Evolutionary conservation across 352 stramenopile genomes (phyloP).

Genomic region (Phytophthora litchii): DNA sequence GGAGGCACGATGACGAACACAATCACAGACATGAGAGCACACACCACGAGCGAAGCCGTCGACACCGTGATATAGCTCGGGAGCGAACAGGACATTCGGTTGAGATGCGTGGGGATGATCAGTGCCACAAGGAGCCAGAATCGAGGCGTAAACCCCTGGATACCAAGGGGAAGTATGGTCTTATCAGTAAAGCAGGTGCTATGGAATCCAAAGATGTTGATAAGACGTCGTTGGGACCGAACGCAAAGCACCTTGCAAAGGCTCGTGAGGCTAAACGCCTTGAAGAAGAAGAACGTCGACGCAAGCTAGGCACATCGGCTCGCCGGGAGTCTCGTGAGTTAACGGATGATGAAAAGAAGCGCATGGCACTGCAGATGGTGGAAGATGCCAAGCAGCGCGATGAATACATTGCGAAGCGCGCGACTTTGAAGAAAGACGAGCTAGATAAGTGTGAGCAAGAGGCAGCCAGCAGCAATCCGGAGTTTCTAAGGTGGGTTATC

Average conservation of each 20-base stretch:
- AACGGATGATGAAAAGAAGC: constrained; percentile 69
- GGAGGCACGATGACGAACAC: constrained; percentile 4
- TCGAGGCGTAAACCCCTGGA: constrained; percentile 33
- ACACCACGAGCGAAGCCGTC: constrained; percentile 13
- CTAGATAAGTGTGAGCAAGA: constrained; percentile 64
- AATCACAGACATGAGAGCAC: constrained; percentile 4
- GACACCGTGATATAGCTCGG: constrained; percentile 12
- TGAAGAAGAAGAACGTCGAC: constrained; percentile 72
- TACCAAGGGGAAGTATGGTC: constrained; percentile 58
- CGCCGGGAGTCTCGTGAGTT: constrained; percentile 21
- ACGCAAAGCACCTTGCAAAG: constrained; percentile 74
- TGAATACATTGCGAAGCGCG: constrained; percentile 58
- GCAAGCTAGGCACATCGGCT: constrained; percentile 61
- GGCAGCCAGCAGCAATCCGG: constrained; percentile 52
- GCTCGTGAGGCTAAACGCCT: constrained; percentile 69
- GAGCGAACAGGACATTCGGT: constrained; percentile 7
- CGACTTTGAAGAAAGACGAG: constrained; percentile 55
- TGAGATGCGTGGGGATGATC: constrained; percentile 4
- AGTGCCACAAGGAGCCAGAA: constrained; percentile 17
- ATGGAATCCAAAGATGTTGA: constrained; percentile 78
- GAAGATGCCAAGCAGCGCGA: constrained; percentile 78
- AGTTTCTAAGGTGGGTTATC: constrained; percentile 72
- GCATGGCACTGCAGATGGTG: constrained; percentile 71
- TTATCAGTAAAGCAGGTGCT: constrained; percentile 62
- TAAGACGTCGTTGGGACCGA: constrained; percentile 77